phyloP scores from a whole-genome alignment of 306 rosid genomes.

The Ammopiptanthus mongolicus region DNA sequence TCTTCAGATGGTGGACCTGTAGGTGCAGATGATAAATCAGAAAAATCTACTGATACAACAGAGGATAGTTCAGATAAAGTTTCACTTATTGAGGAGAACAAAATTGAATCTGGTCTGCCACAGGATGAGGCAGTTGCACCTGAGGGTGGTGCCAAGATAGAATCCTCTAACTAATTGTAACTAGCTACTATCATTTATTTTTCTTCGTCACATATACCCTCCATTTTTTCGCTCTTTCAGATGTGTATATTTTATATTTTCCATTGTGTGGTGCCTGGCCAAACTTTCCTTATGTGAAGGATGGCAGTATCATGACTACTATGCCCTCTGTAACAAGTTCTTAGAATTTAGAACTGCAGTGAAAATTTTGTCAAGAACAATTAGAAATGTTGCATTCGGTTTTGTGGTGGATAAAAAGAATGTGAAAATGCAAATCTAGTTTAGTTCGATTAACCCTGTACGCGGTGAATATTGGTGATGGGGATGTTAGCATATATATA shows the following conservation, averaged over 20 bases:
- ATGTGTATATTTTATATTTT: conserved; percentile 22
- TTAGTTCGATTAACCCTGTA: background rate
- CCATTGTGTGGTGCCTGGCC: conserved; percentile 2
- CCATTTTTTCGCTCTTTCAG: background rate
- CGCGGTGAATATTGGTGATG: background rate
- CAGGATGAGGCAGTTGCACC: conserved; percentile 43
- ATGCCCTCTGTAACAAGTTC: conserved; percentile 29
- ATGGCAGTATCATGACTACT: conserved; percentile 9
- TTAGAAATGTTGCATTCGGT: conserved; percentile 17
- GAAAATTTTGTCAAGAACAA: background rate
- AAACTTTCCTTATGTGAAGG: conserved; percentile 3
- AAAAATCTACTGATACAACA: conserved; percentile 14
- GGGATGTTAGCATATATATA: background rate
- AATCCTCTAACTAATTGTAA: conserved; percentile 25
- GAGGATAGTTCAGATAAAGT: conserved; percentile 37
- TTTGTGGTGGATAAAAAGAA: conserved; percentile 6
- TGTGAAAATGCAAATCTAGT: background rate
- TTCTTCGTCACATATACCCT: background rate
- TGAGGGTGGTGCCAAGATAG: conserved; percentile 28
- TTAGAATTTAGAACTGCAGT: conserved; percentile 4
- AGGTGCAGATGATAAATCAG: conserved; percentile 36
- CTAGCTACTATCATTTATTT: conserved; percentile 1
- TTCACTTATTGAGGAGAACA: conserved; percentile 39
- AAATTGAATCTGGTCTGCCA: conserved; percentile 36
- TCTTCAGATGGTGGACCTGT: conserved; percentile 32